These are phyloP conservation scores for Penicillium nucicola DNA, from an alignment of 495 filamentous ascomycete genomes.

Conservation along the genomic window DNA sequence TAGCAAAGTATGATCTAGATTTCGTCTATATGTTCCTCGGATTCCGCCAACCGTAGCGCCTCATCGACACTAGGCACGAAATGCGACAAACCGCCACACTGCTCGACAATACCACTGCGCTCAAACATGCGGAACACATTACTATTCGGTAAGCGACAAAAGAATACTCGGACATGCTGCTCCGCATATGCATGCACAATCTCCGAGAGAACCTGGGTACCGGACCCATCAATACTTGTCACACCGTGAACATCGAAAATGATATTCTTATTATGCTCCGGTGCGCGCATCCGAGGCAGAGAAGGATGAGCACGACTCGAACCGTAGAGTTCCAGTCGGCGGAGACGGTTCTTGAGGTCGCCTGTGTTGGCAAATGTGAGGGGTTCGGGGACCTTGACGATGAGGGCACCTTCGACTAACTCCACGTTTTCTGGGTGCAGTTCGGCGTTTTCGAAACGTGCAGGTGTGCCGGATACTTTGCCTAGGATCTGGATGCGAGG, in stretches of 20 bases:
- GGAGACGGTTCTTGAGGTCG: slow-evolving; percentile 77
- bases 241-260: slow-evolving; percentile 98
- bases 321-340: slow-evolving; percentile 84
- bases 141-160: slow-evolving; percentile 71
- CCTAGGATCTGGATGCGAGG: slow-evolving; percentile 97
- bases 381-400: slow-evolving; percentile 96
- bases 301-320: slow-evolving; percentile 81
- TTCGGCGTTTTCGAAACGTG: slow-evolving; percentile 87
- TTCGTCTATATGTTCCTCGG: slow-evolving; percentile 42
- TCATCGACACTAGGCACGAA: slow-evolving; percentile 83
- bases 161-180: slow-evolving; percentile 78
- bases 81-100: slow-evolving; percentile 67
- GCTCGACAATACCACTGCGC: slow-evolving; percentile 77
- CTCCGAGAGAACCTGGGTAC: slow-evolving; percentile 85
- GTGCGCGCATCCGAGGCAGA: slow-evolving; percentile 67
- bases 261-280: slow-evolving; percentile 78
- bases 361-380: slow-evolving; percentile 97
- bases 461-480: slow-evolving; percentile 70
- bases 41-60: slow-evolving; percentile 74
- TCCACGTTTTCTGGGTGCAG: slow-evolving; percentile 71
- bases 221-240: slow-evolving; percentile 86
- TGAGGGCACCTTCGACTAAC: slow-evolving; percentile 85
- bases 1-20: slow-evolving; percentile 7
- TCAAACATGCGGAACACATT: slow-evolving; percentile 71
- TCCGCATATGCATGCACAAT: slow-evolving; percentile 77